Percentiles rank a stretch among this genome's conserved stretches.
Conservation (phyloP, 495 filamentous ascomycete genomes). For the Penicillium flavigenum region DNA sequence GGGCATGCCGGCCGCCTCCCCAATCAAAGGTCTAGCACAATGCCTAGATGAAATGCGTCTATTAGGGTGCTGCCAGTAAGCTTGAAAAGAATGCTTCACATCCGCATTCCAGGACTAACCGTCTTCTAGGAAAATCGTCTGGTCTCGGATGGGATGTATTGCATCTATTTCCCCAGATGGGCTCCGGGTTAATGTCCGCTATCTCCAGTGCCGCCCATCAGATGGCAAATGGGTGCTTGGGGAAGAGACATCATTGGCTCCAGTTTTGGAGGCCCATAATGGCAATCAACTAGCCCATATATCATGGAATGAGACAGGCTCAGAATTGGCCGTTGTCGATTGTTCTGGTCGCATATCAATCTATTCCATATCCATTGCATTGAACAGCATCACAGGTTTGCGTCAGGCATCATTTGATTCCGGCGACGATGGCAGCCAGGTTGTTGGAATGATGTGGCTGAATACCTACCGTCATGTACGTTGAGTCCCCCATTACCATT, state of each 20-base stretch:
- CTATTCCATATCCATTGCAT: conserved; percentile 56
- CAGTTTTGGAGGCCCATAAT: conserved; percentile 45
- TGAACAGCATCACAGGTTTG: conserved; percentile 62
- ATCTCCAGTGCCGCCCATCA: conserved; percentile 66
- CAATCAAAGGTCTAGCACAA: conserved; percentile 65
- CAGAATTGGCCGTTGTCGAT: conserved; percentile 77
- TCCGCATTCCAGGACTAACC: conserved; percentile 7
- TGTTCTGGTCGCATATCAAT: conserved; percentile 70
- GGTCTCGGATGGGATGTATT: conserved; percentile 87
- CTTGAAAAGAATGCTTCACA: conserved; percentile 15
- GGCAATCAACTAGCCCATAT: conserved; percentile 66
- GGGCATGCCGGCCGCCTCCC: conserved; percentile 54
- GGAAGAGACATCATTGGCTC: conserved; percentile 50
- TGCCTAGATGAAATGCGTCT: conserved; percentile 76
- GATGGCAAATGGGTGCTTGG: conserved; percentile 79
- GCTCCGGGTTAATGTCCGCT: conserved; percentile 63
- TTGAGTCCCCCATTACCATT: conserved; percentile 8
- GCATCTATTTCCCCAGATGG: conserved; percentile 77
- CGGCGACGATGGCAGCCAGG: conserved; percentile 66
- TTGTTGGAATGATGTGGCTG: conserved; percentile 87
- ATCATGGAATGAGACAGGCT: conserved; percentile 71
- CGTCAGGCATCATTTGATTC: conserved; percentile 58
- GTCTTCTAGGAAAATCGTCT: conserved; percentile 67
- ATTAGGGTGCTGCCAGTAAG: conserved; percentile 82
- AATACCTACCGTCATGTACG: conserved; percentile 58